phyloP scores from a whole-genome alignment of 129 eudicot genomes.

The Tagetes patula region DNA sequence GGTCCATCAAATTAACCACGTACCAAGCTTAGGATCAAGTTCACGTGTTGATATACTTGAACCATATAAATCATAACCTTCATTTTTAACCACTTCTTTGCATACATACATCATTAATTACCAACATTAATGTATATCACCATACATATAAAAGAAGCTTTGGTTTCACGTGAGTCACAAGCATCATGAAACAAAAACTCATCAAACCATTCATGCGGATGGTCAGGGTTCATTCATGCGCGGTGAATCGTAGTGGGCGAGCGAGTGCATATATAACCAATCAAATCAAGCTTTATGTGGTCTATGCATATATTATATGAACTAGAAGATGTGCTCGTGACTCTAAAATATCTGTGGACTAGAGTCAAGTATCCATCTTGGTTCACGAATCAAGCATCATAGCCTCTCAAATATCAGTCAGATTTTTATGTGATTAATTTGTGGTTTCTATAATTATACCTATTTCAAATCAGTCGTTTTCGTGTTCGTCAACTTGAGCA shows the following conservation, averaged over 20 bases:
- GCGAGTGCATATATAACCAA: neutral
- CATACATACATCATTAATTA: neutral
- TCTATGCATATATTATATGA: neutral
- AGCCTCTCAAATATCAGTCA: constrained; percentile 16
- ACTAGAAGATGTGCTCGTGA: neutral
- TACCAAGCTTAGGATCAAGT: neutral
- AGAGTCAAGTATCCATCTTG: constrained; percentile 11
- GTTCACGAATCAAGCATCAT: constrained; percentile 30
- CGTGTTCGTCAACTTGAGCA: no score
- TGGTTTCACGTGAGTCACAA: constrained; percentile 37
- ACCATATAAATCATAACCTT: constrained; percentile 35
- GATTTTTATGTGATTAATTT: neutral
- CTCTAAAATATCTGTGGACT: constrained; percentile 13
- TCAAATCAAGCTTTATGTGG: constrained; percentile 10
- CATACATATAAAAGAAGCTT: constrained; percentile 22
- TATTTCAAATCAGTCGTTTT: no score
- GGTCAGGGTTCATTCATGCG: neutral
- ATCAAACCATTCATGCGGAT: constrained; percentile 15
- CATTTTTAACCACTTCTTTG: constrained; percentile 23
- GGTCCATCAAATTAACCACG: constrained; percentile 18
- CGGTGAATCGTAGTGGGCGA: neutral
- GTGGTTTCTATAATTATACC: neutral
- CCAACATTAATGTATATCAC: neutral
- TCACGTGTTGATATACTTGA: constrained; percentile 43
- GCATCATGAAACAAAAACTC: constrained; percentile 11